Base-by-base conservation (phyloP, 2,329 filamentous ascomycete genomes). In the Cladosporium sp. region DNA sequence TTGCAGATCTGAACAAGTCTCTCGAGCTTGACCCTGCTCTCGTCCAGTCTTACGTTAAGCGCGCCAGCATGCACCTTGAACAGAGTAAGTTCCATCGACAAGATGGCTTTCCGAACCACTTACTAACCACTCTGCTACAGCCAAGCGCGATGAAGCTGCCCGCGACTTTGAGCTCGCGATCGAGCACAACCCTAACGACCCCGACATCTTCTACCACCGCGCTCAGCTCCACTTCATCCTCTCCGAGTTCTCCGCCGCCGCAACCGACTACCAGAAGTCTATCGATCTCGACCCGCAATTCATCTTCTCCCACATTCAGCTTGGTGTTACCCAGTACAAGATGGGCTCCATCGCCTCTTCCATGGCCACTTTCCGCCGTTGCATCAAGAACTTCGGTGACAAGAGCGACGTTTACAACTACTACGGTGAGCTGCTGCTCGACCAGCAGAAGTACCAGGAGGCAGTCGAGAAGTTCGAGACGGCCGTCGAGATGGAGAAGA, bases 351-450 rank as follows among this genome's bases (percentile, higher is more conserved):
- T 99, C 52, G 93, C 93, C 7, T 96, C 91, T 7, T 96, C 91
- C 41, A 97, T 97, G 90, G 92, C 93, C 30, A 99, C 93, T 5
- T 97, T 99, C 84, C 84, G 92, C 62, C 82, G 91, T 57, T 96
- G 90, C 72, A 91, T 96, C 71, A 99, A 97, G 85, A 96, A 96
- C 75, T 99, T 99, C 67, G 88, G 90, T 65, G 88, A 92, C 68
- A 89, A 95, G 9, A 91, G 92, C 5, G 93, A 99, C 67, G 93
- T 97, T 36, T 99, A 97, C 80, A 99, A 99, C 80, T 99, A 99
- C 81, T 97, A 96, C 65, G 93, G 93, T 64, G 93, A 99, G 76
- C 80, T 99, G 51, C 80, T 99, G 52, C 84, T 99, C 48, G 93
- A 99, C 76, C 93, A 97, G 77, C 86, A 89, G 72, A 96, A 96